Evolutionary conservation across 2,329 filamentous ascomycete genomes (phyloP), one percentile per base, ranked within the genome.

Genomic region (Fonsecaea nubica): DNA sequence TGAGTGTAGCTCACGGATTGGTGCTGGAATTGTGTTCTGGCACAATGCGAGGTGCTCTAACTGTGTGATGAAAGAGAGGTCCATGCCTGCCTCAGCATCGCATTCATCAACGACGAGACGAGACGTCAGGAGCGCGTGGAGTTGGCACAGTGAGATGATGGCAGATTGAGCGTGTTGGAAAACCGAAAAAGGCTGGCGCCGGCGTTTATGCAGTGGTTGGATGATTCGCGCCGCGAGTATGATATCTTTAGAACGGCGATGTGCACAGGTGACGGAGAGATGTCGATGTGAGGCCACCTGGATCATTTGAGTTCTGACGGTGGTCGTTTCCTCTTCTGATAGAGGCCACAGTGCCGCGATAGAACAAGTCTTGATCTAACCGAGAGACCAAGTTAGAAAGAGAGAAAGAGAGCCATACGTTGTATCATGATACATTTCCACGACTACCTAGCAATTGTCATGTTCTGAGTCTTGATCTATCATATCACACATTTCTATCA

Each of bases 11-110:
- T 25, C 30, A n/a, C 33, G 36, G 48, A 15, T n/a, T 25, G 30
- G 59, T 45, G 30, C 6, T 45, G 21, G 38, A 32, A 13, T 15
- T 21, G 21, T 13, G 32, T 57, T 52, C 25, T 32, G 25, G 18
- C 45, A 12, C 1, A 25, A 12, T 50, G 45, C 45, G 8, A 50
- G 45, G 45, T 25, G n/a, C 45, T 50, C 45, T 50, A 50, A 8
- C 25, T 50, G 45, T 25, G 45, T 50, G 45, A 25, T 50, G 8
- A 50, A 50, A 50, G 45, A 25, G 18, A 50, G 45, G 45, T 25
- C 3, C 4, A 25, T 6, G n/a, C 45, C 45, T 50, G 45, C 45
- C 45, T 50, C 45, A 21, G 18, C 18, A 50, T 25, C 21, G 4
- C 45, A 21, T 9, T 25, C 13, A 50, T 50, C 45, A 50, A 50